Conservation (phyloP, 2,329 filamentous ascomycete species). For the Cadophora sp. region DNA sequence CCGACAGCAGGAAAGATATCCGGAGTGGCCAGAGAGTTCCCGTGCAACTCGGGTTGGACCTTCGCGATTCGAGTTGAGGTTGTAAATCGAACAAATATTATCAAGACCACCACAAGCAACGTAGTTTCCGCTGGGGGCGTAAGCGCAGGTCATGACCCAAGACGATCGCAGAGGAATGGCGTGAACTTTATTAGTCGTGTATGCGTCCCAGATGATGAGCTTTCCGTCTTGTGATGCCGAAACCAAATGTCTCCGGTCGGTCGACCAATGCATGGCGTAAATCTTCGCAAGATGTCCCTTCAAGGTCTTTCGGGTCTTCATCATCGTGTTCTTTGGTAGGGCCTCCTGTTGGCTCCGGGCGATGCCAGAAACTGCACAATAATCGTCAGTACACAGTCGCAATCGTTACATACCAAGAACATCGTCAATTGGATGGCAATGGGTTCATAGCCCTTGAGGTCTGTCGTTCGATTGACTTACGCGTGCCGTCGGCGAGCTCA, state of each 20-base stretch:
- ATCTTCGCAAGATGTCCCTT: conserved; percentile 99
- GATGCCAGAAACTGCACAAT: conserved; percentile 80
- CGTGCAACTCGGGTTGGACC: conserved; percentile 96
- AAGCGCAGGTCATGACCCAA: conserved; percentile 99
- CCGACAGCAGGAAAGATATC: conserved; percentile 96
- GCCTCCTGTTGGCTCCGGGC: conserved; percentile 91
- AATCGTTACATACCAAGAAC: conserved; percentile 5
- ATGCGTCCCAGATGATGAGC: conserved; percentile 99
- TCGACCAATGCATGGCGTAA: conserved; percentile 99
- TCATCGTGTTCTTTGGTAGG: conserved; percentile 87
- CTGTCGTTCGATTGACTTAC: conserved; percentile 66
- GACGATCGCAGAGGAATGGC: conserved; percentile 96
- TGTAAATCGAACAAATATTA: conserved; percentile 99
- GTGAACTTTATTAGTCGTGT: conserved; percentile 99
- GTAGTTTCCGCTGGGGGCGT: conserved; percentile 97
- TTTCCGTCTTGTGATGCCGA: conserved; percentile 99
- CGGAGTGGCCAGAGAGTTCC: conserved; percentile 95
- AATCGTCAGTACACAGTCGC: conserved; percentile 30
- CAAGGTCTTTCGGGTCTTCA: conserved; percentile 96
- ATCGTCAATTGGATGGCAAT: conserved; percentile 26
- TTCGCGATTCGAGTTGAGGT: conserved; percentile 91
- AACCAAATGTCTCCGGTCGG: conserved; percentile 94
- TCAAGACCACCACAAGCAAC: conserved; percentile 98
- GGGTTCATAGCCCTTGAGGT: not conserved
- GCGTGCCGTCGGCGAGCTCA: conserved; percentile 95